Conservation (phyloP, 139 green algal genomes). For the Tetraselmis chui region DNA sequence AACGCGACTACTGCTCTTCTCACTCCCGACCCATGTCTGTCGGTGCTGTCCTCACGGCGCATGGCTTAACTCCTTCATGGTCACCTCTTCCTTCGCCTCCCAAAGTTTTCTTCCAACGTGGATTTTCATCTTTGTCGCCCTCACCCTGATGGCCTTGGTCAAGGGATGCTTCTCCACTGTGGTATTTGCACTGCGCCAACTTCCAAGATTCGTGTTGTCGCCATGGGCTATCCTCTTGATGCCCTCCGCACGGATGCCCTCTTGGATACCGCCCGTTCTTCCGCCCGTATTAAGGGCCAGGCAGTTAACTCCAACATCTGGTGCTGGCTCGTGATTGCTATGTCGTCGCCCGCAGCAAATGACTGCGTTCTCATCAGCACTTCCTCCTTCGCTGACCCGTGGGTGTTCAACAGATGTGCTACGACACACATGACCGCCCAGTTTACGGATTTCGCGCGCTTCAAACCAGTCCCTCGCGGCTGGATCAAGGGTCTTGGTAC, state of each 20-base stretch:
- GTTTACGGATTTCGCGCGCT: not conserved
- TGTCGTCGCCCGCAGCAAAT: not conserved
- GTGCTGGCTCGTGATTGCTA: not conserved
- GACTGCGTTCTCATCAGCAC: not conserved
- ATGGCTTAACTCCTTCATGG: not conserved
- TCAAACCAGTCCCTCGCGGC: not conserved
- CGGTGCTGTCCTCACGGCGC: not conserved
- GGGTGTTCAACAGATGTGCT: not conserved
- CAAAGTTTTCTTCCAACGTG: not conserved
- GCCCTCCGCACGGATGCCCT: not conserved
- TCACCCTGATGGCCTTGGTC: not conserved
- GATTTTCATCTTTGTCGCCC: not conserved
- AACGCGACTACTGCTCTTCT: not conserved
- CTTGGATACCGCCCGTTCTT: too few relatives aligned
- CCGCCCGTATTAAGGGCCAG: too few relatives aligned
- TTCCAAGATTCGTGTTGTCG: not conserved
- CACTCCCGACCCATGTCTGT: not conserved
- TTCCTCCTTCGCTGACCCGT: not conserved
- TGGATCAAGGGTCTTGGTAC: not conserved
- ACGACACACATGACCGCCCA: not conserved
- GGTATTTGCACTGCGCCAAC: not conserved
- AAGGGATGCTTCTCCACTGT: not conserved
- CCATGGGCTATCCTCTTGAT: not conserved
- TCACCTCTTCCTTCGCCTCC: not conserved
- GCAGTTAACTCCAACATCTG: not conserved